A percentile compares a stretch with the other conserved stretches of the same genome.
Evolutionary conservation across 768 basidiomycete species (phyloP).

Genomic region (Suillus lakei): DNA sequence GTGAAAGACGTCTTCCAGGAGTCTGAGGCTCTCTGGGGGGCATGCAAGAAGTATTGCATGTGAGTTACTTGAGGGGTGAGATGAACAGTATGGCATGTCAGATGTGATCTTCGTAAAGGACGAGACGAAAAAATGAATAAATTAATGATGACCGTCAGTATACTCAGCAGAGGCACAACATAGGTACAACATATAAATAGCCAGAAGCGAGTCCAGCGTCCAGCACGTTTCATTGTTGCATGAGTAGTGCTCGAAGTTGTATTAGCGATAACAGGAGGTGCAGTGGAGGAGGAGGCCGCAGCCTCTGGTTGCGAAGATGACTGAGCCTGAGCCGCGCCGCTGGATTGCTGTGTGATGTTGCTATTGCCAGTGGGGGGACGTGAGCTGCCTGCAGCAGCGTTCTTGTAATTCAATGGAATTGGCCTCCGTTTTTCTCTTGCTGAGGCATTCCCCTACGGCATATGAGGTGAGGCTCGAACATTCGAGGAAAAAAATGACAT

Average conservation of each 20-base stretch:
- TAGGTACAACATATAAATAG: background rate
- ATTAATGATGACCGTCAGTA: background rate
- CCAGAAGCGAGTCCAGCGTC: background rate
- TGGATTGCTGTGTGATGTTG: background rate
- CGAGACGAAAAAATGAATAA: too few species aligned
- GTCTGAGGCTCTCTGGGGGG: too few species aligned
- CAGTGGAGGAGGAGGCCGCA: background rate
- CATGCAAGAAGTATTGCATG: too few species aligned
- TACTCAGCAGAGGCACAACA: background rate
- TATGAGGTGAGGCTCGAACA: background rate
- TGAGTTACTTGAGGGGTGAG: too few species aligned
- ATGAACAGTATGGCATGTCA: too few species aligned
- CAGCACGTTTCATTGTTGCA: background rate
- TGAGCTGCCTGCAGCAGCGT: background rate
- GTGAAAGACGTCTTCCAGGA: too few species aligned
- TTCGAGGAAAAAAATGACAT: background rate
- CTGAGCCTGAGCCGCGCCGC: background rate
- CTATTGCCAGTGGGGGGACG: background rate
- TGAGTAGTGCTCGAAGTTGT: background rate
- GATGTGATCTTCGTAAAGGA: background rate
- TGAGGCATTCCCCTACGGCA: background rate
- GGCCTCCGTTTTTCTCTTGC: background rate
- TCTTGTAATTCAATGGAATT: background rate
- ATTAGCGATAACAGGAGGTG: background rate
- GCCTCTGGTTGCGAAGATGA: background rate